phyloP scores from a whole-genome alignment of 306 rosid genomes.

The Lathyrus sativus region DNA sequence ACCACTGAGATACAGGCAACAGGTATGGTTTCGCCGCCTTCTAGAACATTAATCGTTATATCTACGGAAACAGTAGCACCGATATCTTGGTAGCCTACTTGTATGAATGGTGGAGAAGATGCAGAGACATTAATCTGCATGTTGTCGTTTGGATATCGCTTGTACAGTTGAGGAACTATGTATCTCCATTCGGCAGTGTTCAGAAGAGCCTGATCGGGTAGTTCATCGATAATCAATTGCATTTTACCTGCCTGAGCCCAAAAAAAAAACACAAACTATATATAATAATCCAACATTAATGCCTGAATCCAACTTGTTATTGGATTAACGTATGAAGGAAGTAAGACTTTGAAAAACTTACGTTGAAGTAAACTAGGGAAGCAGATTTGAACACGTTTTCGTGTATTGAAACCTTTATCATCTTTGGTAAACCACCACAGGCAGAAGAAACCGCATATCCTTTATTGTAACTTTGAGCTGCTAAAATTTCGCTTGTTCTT shows the following conservation, averaged over 20 bases:
- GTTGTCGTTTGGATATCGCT: slow-evolving; percentile 65
- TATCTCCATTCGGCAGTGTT: slow-evolving; percentile 79
- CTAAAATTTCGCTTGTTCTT: slow-evolving; percentile 33
- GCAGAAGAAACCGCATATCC: slow-evolving; percentile 41
- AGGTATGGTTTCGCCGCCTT: slow-evolving; percentile 58
- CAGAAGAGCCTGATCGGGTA: slow-evolving; percentile 53
- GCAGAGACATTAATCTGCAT: slow-evolving; percentile 63
- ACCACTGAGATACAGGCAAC: slow-evolving; percentile 83
- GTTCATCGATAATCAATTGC: slow-evolving; percentile 57
- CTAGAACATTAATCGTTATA: slow-evolving; percentile 58
- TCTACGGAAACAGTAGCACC: slow-evolving; percentile 49
- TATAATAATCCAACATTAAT: slow-evolving; percentile 12
- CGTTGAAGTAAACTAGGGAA: slow-evolving; percentile 59
- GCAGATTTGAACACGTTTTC: slow-evolving; percentile 74
- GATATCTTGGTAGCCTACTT: slow-evolving; percentile 51
- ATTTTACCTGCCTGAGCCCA: slow-evolving; percentile 52
- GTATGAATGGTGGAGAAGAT: slow-evolving; percentile 68
- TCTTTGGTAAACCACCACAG: slow-evolving; percentile 57
- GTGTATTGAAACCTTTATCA: slow-evolving; percentile 74
- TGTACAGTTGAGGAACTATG: slow-evolving; percentile 76
- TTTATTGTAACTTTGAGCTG: slow-evolving; percentile 39
- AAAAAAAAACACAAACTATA: slow-evolving; percentile 17
- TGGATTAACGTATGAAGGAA: not conserved
- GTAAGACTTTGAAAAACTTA: slow-evolving; percentile 45
- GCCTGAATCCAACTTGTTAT: not conserved